Evolutionary conservation across 176 grass and related monocot species (phyloP), one percentile per base, ranked within the genome.

Genomic region (Cenchrus americanus): DNA sequence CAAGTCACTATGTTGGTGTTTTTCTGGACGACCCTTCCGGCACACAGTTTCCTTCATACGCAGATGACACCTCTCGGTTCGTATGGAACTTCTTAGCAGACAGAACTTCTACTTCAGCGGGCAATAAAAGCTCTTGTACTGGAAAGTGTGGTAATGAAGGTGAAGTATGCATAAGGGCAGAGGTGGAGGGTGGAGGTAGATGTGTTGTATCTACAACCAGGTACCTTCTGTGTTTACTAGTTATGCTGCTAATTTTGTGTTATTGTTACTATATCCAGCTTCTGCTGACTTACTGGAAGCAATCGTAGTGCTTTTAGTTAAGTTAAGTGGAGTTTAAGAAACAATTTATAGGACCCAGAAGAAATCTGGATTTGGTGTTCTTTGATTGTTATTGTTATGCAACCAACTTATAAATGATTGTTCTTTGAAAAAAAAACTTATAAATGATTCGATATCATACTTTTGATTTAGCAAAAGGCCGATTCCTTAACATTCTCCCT

Each of bases 1-100:
- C 96, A 30, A 96, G 83, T 80, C 96, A 96, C 58, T 99, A 99
- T 90, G 96, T 99, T 81, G 93, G 96, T 71, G 96, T 99, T 88
- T 99, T 90, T 77, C 91, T 83, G 84, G 96, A 94, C 59, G 49
- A 69, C 41, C 78, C 87, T 74, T 72, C 89, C 15, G 82, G 86
- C 67, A 89, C 86, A 13, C 86, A 89, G 12, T 80, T 66, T 71
- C 93, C 96, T 44, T 68, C 26, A 46, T 88, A 95, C 71, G 96
- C 92, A 58, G 93, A 92, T 89, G 96, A 99, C 87, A 92, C 85
- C n/a, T 90, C 96, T 61, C 89, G 93, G 49, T 99, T 99, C 87
- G 59, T 95, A 37, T 99, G 96, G 96, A 99, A 96, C 80, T 99
- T 96, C 65, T 75, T 99, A 69, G 93, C 89, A 62, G 89, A 96